Base-by-base conservation (phyloP, 2,329 filamentous ascomycete species). In the Colletotrichum caudatum region DNA sequence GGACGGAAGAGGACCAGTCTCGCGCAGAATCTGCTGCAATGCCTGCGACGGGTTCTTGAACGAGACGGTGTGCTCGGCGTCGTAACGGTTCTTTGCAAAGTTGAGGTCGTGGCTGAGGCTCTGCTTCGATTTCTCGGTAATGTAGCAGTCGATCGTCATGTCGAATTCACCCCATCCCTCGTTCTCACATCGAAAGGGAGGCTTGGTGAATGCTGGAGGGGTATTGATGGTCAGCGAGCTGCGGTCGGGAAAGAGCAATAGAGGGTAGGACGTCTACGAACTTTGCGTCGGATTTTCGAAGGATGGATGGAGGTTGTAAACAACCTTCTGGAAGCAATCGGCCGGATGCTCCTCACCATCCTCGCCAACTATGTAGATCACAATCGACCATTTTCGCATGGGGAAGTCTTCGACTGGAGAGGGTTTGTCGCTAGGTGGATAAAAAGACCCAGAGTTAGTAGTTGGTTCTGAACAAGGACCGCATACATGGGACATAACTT, bases 151-250 rank as follows among this genome's bases (percentile, higher is more conserved):
- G 78, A 98, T 96, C 59, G 86, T 87, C 91, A 99, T 95, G 80
- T 98, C 96, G 81, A 99, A 99, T 84, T 98, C 96, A 78, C 96
- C 96, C 96, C 96, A 99, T 76, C 96, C 96, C 83, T 98, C 93
- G 82, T 99, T 97, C 74, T 90, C 87, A 82, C 97, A 97, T 75
- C 88, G 88, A 84, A 98, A 99, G 0, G 96, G 96, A 0, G 94
- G 90, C 75, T 93, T 91, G 79, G 91, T 92, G 84, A 97, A 92
- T 33, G 90, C 93, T 96, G 29, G 2, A 29, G 48, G 35, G 37
- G 5, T 2, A 23, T n/a, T n/a, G 18, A 33, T 3, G 18, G 71
- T 80, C 57, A 78, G 73, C 54, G 11, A 53, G 14, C 41, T 63
- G 16, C 26, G 5, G 20, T 26, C 44, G 8, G 54, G 23, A 41